Evolutionary conservation across 495 filamentous ascomycete genomes (phyloP), one percentile per base, ranked within the genome.

Genomic region (Xylaria palmicola): DNA sequence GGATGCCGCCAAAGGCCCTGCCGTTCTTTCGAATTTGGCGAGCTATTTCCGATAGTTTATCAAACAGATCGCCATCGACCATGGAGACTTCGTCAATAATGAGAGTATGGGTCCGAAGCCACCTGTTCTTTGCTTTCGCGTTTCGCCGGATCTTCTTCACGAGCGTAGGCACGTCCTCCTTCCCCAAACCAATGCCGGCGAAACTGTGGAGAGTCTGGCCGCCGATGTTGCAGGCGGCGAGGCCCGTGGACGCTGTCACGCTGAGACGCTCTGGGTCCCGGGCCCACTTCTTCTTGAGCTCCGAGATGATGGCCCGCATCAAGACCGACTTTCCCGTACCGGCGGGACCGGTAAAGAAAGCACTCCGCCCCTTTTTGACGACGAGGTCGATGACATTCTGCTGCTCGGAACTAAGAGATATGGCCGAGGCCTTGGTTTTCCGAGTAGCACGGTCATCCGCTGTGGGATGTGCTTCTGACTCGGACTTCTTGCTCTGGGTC

Each of bases 311-410:
- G 61, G 94, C 86, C 59, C 94, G 84, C 81, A 98, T 89, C 48
- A 98, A 78, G 3, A 98, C 94, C 0, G 94, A 98, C 76, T 98
- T 98, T 62, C 94, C 94, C 20, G 94, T 98, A 71, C 94, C 94
- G 57, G 94, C 94, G 41, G 94, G 96, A 58, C 94, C 94, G 2
- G 94, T 98, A 74, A 98, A 98, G 79, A 98, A 98, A 4, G 97
- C 93, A 65, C 94, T 97, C 68, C 92, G 89, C 32, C 79, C 77
- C 36, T 88, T 70, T 4, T 92, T 81, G 3, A 90, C 78, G 22
- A 98, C 92, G 13, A 96, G 74, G 15, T 89, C 82, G 54, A 93
- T 78, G n/a, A 98, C 91, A 60, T 88, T 83, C 44, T 80, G 78
- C 72, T 98, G 94, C 71, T 98, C 94, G 1, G 88, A 82, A 70